Conservation (phyloP, 2,329 filamentous ascomycete species). For the Fusarium ramigenum region DNA sequence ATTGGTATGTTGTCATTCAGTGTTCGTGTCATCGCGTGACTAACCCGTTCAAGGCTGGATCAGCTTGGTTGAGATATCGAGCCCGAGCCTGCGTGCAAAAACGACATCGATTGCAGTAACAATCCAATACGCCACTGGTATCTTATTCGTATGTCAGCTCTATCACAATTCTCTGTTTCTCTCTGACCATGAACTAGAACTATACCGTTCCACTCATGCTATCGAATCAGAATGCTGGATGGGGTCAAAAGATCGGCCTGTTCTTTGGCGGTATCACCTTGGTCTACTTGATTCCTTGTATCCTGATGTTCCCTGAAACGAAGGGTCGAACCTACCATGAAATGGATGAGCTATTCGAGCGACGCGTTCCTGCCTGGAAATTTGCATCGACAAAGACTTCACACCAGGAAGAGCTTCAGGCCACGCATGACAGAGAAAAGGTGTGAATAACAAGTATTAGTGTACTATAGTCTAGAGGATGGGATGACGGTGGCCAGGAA, state of each 20-base stretch:
- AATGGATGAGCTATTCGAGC: background rate
- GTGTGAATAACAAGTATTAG: background rate
- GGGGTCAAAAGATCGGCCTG: background rate
- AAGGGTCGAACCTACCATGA: background rate
- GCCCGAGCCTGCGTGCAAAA: background rate
- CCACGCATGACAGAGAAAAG: fast-evolving
- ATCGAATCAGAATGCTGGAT: background rate
- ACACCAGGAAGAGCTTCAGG: background rate
- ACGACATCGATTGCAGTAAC: background rate
- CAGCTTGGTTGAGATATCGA: background rate
- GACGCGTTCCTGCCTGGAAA: background rate
- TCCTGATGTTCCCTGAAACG: background rate
- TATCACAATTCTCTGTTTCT: background rate
- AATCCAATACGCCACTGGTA: background rate
- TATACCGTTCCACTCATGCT: background rate
- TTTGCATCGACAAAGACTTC: background rate
- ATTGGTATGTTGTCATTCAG: background rate
- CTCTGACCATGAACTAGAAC: background rate
- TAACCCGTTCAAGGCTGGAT: background rate
- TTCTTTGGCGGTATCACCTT: background rate
- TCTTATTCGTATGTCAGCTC: background rate
- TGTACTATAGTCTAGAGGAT: background rate
- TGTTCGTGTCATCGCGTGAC: background rate
- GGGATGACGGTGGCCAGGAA: background rate
- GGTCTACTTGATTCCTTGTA: background rate